Base-by-base conservation (phyloP, 805 yeast genomes). In the Yamadazyma ubonensis region DNA sequence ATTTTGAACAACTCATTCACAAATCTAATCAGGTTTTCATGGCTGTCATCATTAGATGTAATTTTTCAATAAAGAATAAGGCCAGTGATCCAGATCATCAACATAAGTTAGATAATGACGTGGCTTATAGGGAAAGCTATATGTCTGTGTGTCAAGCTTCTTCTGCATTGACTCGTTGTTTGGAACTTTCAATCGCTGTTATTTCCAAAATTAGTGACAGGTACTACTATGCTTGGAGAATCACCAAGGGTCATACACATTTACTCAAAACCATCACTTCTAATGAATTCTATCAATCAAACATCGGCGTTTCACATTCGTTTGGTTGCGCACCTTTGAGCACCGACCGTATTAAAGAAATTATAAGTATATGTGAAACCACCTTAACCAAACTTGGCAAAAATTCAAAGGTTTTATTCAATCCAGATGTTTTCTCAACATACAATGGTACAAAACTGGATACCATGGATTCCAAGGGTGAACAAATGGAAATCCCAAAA, bases 141-240 rank as follows among this genome's bases (percentile, higher is more conserved):
- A 49, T 43, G 22, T 36, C 47, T 9, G 44, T 57, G 23, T 51
- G 58, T 33, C 46, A 43, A 21, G 37, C 53, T 12, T 58, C 64
- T 8, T 51, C 57, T 5, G 48, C 57, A 27, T 46, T 55, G 30
- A 53, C 53, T 15, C 50, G 58, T 47, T 57, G 56, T 43, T 53
- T 59, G 22, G 66, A 52, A 46, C 59, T 55, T 10, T 57, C 60
- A 6, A 56, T 59, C 31, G 64, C 64, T 3, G 66, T 62, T 4
- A 59, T 67, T 14, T 61, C 65, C 6, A 65, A 63, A 32, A 54
- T 67, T 33, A 61, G 67, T 35, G 55, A 58, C 41, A 43, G 70
- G 27, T 65, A 65, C 49, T 65, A 62, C 43, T 58, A 65, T 42
- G 70, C 71, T 2, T 65, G 71, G 71, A 55, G 66, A 49, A 57